Percentiles rank a stretch among this genome's conserved stretches.
These are phyloP conservation scores for Claviceps capensis DNA, from an alignment of 2,329 filamentous ascomycete species.

Conservation along the genomic window DNA sequence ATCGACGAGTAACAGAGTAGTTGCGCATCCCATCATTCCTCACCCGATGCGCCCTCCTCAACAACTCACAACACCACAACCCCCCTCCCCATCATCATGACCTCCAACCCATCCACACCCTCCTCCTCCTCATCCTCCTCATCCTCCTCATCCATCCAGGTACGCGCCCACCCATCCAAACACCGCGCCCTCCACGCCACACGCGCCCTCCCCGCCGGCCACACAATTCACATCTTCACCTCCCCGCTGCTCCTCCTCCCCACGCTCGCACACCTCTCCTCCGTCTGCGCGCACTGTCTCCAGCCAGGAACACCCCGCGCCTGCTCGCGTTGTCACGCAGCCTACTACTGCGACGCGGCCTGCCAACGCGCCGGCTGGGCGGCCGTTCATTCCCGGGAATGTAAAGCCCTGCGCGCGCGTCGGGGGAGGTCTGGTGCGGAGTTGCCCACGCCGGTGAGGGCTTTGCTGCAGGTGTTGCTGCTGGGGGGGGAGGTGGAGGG, in stretches of 20 bases:
- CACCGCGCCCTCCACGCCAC: constrained; percentile 34
- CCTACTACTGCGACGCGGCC: constrained; percentile 37
- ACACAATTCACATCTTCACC: constrained; percentile 30
- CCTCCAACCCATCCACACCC: background rate
- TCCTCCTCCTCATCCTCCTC: background rate
- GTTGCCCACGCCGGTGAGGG: constrained; percentile 42
- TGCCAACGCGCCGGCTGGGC: constrained; percentile 45
- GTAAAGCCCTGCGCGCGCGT: constrained; percentile 27
- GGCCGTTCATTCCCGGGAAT: constrained; percentile 39
- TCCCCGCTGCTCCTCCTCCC: constrained; percentile 32
- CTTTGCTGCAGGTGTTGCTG: constrained; percentile 38
- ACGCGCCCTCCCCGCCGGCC: constrained; percentile 28
- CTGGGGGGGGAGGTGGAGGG: constrained; percentile 21
- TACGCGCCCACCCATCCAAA: constrained; percentile 14
- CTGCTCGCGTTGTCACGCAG: constrained; percentile 40
- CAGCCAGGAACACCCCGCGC: constrained; percentile 16
- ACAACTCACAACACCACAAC: background rate
- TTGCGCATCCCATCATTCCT: too few species aligned
- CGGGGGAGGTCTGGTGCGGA: constrained; percentile 8
- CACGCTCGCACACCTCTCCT: constrained; percentile 24
- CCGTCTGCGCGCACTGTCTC: constrained; percentile 38
- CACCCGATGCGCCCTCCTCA: too few species aligned
- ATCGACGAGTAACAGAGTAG: too few species aligned
- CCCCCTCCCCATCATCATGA: background rate
- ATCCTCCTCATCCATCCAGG: background rate